phyloP scores from a whole-genome alignment of 2,329 filamentous ascomycete species.

The Claviceps humidiphila region DNA sequence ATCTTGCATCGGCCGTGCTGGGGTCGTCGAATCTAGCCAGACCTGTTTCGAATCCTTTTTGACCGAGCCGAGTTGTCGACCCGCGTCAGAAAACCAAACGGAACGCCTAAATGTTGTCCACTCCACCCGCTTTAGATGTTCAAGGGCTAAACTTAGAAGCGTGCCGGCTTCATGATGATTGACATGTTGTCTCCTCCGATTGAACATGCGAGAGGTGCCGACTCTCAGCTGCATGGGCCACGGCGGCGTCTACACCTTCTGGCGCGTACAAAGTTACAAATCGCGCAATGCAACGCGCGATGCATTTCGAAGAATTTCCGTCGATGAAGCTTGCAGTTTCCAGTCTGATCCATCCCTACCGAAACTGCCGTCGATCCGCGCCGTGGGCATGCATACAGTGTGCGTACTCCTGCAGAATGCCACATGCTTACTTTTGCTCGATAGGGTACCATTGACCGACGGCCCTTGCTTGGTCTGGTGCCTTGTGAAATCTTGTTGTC shows the following conservation, averaged over 20 bases:
- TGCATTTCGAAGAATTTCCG: neutral
- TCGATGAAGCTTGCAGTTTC: neutral
- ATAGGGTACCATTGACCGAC: neutral
- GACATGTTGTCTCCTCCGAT: neutral
- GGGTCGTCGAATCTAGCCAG: neutral
- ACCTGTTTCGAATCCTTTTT: neutral
- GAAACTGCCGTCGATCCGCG: neutral
- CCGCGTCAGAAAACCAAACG: neutral
- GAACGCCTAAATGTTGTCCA: neutral
- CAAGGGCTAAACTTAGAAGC: neutral
- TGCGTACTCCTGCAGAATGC: neutral
- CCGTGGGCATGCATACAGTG: neutral
- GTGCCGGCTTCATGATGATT: neutral
- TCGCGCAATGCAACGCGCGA: neutral
- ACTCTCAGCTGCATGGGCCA: neutral
- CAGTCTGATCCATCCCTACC: neutral
- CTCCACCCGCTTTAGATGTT: neutral
- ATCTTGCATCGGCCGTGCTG: neutral
- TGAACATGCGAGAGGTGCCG: neutral
- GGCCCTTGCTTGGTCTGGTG: neutral
- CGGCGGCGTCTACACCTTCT: neutral
- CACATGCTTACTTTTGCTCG: neutral
- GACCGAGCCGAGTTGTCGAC: neutral
- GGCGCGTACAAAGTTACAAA: neutral
- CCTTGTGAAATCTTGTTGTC: neutral